Percentiles rank a stretch among this genome's conserved stretches.
Conservation (phyloP, 768 basidiomycete genomes). For the Dictyophora rubrovolvata region DNA sequence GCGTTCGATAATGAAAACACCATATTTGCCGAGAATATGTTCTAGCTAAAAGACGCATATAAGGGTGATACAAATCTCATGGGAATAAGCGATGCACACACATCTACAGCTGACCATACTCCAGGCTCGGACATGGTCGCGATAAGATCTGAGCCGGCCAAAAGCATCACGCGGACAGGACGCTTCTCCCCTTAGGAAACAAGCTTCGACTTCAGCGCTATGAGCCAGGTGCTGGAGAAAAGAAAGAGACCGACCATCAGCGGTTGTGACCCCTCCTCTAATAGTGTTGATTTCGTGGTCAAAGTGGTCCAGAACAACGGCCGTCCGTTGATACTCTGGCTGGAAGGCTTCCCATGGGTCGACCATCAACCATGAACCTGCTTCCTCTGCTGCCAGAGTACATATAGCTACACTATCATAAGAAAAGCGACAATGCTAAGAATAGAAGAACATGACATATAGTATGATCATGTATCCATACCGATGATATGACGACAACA, state of each 20-base stretch:
- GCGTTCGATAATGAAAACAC: conserved; percentile 89
- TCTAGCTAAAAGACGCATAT: conserved; percentile 53
- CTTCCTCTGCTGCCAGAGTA: conserved; percentile 80
- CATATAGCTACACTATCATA: conserved; percentile 76
- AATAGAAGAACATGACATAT: background rate
- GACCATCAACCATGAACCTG: conserved; percentile 91
- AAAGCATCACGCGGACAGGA: conserved; percentile 77
- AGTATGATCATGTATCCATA: conserved; percentile 33
- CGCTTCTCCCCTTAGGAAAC: conserved; percentile 48
- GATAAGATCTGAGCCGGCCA: conserved; percentile 95
- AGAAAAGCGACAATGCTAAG: conserved; percentile 16
- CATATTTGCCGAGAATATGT: conserved; percentile 92
- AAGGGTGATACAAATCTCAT: background rate
- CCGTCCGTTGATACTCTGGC: conserved; percentile 82
- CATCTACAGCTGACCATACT: conserved; percentile 92
- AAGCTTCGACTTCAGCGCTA: background rate
- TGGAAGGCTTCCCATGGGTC: conserved; percentile 98
- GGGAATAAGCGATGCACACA: conserved; percentile 33
- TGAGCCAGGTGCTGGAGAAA: background rate
- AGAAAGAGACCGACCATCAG: conserved; percentile 35
- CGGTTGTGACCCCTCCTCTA: conserved; percentile 61
- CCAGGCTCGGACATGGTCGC: conserved; percentile 98
- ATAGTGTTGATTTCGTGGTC: conserved; percentile 87
- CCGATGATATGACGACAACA: conserved; percentile 83
- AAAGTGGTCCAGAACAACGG: conserved; percentile 95